phyloP scores from a whole-genome alignment of 441 rosid genomes.

The Adansonia grandidieri region DNA sequence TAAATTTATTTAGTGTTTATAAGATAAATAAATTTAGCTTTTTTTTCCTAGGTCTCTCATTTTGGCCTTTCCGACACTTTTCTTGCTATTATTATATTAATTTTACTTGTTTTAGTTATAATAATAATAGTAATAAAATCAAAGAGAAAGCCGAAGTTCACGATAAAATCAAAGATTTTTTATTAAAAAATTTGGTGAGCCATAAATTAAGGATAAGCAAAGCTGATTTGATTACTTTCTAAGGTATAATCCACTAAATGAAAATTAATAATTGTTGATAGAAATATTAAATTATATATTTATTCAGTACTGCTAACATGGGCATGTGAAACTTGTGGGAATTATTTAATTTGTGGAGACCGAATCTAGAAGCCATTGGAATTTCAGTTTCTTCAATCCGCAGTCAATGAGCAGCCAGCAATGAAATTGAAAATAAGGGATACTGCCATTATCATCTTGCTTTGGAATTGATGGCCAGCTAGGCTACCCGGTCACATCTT shows the following conservation, averaged over 20 bases:
- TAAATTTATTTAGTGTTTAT: not conserved
- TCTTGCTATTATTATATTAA: not conserved
- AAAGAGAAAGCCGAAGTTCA: not conserved
- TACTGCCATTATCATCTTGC: not conserved
- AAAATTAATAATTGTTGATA: not conserved
- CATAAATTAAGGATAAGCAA: not conserved
- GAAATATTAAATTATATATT: not conserved
- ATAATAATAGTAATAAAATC: too few relatives aligned
- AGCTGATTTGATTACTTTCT: not conserved
- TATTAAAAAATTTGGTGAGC: not conserved
- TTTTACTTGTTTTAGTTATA: not conserved
- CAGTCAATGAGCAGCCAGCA: not conserved
- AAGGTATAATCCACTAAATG: not conserved
- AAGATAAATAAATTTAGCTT: not conserved
- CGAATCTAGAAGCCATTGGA: not conserved
- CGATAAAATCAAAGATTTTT: not conserved
- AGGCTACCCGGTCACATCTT: too few relatives aligned
- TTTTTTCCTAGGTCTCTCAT: not conserved
- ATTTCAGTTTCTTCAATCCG: not conserved
- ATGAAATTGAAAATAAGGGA: not conserved
- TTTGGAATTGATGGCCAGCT: not conserved
- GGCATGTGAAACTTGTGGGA: conserved; percentile 18
- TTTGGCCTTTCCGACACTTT: not conserved
- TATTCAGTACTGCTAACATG: not conserved
- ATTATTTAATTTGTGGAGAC: not conserved